Evolutionary conservation across 495 filamentous ascomycete species (phyloP).

Genomic region (Astrothelium subdiscretum): DNA sequence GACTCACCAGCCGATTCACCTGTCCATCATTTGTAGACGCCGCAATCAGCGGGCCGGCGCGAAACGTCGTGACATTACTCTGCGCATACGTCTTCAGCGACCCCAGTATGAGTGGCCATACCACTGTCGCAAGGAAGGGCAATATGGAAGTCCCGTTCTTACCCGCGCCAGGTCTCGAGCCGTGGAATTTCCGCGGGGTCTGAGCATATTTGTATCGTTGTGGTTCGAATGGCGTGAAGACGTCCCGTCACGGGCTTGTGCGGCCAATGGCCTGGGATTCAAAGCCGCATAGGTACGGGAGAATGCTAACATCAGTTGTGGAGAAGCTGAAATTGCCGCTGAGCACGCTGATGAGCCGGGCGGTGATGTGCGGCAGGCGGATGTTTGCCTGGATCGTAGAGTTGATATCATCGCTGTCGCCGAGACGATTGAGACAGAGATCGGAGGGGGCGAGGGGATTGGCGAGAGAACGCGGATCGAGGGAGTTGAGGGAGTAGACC

Average conservation of each 20-base stretch:
- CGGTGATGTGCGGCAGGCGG: slow-evolving; percentile 39
- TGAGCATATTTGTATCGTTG: slow-evolving; percentile 46
- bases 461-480: slow-evolving; percentile 32
- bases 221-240: slow-evolving; percentile 42
- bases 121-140: slow-evolving; percentile 38
- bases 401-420: slow-evolving; percentile 31
- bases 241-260: slow-evolving; percentile 41
- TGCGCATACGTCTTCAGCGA: slow-evolving; percentile 32
- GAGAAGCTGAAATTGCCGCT: slow-evolving; percentile 39
- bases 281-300: slow-evolving; percentile 51
- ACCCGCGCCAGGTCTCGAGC: slow-evolving; percentile 40
- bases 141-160: slow-evolving; percentile 38
- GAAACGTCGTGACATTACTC: slow-evolving; percentile 28
- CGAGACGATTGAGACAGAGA: slow-evolving; percentile 39
- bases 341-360: slow-evolving; percentile 38
- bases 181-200: slow-evolving; percentile 49
- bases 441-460: slow-evolving; percentile 47
- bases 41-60: slow-evolving; percentile 37
- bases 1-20: slow-evolving; percentile 42
- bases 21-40: slow-evolving; percentile 50
- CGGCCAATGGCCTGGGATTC: slow-evolving; percentile 47
- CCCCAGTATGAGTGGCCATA: slow-evolving; percentile 36
- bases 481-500: slow-evolving; percentile 40
- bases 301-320: slow-evolving; percentile 37
- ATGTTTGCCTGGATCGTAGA: slow-evolving; percentile 30